These are phyloP conservation scores for Cucumis cinereus DNA, from an alignment of 306 rosid species.

Conservation along the genomic window DNA sequence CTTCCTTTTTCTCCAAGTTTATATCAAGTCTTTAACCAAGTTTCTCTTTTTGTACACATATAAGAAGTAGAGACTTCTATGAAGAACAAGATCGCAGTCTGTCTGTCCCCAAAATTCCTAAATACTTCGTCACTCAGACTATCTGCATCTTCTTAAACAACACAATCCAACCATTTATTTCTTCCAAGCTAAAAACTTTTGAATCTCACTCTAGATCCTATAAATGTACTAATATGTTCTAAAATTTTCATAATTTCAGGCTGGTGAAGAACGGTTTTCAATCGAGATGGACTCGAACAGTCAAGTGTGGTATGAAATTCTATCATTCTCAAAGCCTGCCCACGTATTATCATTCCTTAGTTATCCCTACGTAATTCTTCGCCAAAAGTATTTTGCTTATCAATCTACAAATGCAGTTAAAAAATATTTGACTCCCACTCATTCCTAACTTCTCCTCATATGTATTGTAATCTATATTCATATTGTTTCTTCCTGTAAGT, in stretches of 20 bases:
- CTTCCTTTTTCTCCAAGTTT: not conserved
- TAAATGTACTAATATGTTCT: not conserved
- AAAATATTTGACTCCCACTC: constrained; percentile 30
- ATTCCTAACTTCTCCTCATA: constrained; percentile 5
- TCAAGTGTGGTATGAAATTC: constrained; percentile 91
- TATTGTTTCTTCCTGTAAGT: not conserved
- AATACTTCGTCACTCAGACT: not conserved
- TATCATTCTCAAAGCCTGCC: constrained; percentile 88
- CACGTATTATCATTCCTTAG: constrained; percentile 57
- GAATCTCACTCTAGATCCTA: not conserved
- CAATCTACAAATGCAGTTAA: constrained; percentile 56
- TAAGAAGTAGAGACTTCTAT: not conserved
- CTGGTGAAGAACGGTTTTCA: constrained; percentile 89
- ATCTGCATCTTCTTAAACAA: not conserved
- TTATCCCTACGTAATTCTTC: constrained; percentile 67
- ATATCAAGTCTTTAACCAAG: not conserved
- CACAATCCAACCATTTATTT: not conserved
- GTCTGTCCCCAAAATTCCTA: not conserved
- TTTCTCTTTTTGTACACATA: not conserved
- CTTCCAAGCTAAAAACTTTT: not conserved
- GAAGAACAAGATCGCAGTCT: not conserved
- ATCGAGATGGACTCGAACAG: constrained; percentile 68
- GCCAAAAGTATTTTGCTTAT: constrained; percentile 75
- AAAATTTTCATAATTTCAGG: constrained; percentile 34
- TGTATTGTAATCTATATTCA: not conserved